These are phyloP conservation scores for Kazachstania martiniae DNA, from an alignment of 805 yeast genomes.

Conservation along the genomic window DNA sequence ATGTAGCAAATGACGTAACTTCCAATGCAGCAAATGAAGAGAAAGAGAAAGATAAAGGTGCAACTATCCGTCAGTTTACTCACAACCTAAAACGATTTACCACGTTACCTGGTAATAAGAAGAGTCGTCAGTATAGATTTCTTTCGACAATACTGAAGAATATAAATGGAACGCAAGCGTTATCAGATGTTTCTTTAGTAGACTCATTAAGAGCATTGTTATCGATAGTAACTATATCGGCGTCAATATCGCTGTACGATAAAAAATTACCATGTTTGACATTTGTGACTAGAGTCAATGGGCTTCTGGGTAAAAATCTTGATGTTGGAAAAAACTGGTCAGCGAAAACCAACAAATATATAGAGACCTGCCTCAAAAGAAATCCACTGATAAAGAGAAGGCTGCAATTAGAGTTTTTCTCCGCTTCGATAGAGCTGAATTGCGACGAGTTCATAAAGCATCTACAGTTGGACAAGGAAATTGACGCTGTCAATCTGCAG, in stretches of 20 bases:
- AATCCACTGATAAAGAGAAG: constrained; percentile 11
- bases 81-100: constrained; percentile 21
- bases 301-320: constrained; percentile 7
- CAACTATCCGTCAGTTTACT: constrained; percentile 13
- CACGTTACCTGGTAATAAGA: constrained; percentile 6
- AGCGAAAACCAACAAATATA: constrained; percentile 8
- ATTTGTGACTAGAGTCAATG: constrained; percentile 6
- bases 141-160: constrained; percentile 11
- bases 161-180: constrained; percentile 8
- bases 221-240: constrained; percentile 7
- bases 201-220: constrained; percentile 11
- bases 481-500: constrained; percentile 6
- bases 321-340: constrained; percentile 13
- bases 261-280: constrained; percentile 6
- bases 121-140: constrained; percentile 9
- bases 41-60: constrained; percentile 3
- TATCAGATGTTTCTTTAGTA: constrained; percentile 11
- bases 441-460: constrained; percentile 20
- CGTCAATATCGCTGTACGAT: constrained; percentile 7
- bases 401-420: constrained; percentile 17
- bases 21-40: not conserved
- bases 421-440: constrained; percentile 19
- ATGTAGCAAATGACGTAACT: not conserved
- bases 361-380: constrained; percentile 10
- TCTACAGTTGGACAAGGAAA: constrained; percentile 9